Evolutionary conservation across 2,329 filamentous ascomycete genomes (phyloP).

Genomic region (Coniochaeta sp.): DNA sequence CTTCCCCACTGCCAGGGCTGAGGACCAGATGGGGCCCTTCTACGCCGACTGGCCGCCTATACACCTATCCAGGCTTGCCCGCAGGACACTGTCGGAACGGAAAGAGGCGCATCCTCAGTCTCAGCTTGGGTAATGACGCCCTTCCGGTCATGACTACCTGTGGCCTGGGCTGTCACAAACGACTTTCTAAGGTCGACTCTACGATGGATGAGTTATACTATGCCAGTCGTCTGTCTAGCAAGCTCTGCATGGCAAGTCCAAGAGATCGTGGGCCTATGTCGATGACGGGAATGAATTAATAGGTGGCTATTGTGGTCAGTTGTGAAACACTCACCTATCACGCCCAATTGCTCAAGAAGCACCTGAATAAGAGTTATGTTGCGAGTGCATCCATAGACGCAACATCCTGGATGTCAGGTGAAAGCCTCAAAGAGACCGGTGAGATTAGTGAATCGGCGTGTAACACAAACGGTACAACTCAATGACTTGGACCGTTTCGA

Average conservation of each 20-base stretch:
- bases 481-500: background rate
- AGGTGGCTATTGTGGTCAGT: too few species aligned
- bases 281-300: too few species aligned
- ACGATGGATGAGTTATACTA: background rate
- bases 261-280: too few species aligned
- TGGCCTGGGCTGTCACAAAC: too few species aligned
- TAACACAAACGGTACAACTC: background rate
- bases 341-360: too few species aligned
- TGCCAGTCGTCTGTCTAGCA: background rate
- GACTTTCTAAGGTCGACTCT: background rate
- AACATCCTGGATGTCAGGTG: too few species aligned
- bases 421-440: background rate
- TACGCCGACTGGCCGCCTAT: conserved; percentile 55
- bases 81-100: background rate
- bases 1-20: conserved; percentile 30
- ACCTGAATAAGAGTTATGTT: too few species aligned
- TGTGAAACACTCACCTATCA: too few species aligned
- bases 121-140: background rate
- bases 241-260: too few species aligned
- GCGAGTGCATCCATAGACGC: too few species aligned
- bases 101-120: background rate
- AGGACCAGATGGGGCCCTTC: conserved; percentile 54
- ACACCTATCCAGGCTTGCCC: conserved; percentile 36
- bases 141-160: too few species aligned
- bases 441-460: background rate